Percentiles rank a stretch among this genome's conserved stretches.
Conservation (phyloP, 2,329 filamentous ascomycete species). For the Fusarium sp. region DNA sequence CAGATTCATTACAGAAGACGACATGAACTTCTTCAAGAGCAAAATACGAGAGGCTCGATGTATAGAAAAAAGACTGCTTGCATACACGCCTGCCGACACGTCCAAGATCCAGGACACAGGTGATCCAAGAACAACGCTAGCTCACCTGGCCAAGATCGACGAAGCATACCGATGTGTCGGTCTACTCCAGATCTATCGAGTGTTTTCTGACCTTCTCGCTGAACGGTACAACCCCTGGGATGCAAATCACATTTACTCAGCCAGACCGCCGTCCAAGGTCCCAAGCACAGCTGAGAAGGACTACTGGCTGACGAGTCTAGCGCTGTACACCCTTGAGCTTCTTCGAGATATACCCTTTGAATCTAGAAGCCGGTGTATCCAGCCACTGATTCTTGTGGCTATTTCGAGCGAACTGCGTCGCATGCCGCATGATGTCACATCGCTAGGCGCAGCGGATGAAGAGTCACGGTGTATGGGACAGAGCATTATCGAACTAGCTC, state of each 20-base stretch:
- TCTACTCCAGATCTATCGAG: background rate
- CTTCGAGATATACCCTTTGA: background rate
- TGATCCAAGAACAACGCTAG: background rate
- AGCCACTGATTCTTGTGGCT: background rate
- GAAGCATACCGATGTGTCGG: background rate
- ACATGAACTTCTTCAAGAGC: background rate
- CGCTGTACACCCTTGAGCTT: background rate
- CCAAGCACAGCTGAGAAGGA: background rate
- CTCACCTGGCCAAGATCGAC: background rate
- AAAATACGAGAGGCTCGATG: background rate
- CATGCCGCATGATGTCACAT: background rate
- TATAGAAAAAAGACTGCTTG: background rate
- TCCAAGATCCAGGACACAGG: background rate
- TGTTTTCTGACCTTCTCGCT: background rate
- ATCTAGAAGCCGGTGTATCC: background rate
- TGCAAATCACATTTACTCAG: background rate
- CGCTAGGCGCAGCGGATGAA: background rate
- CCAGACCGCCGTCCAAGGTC: background rate
- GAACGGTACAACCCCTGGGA: background rate
- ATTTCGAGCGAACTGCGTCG: background rate
- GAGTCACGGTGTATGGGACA: background rate
- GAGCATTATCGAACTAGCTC: background rate
- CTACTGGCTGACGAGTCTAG: background rate
- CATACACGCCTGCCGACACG: background rate
- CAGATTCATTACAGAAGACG: background rate